Base-by-base conservation (phyloP, 805 yeast genomes). In the Ogataea nakhonphanomensis region DNA sequence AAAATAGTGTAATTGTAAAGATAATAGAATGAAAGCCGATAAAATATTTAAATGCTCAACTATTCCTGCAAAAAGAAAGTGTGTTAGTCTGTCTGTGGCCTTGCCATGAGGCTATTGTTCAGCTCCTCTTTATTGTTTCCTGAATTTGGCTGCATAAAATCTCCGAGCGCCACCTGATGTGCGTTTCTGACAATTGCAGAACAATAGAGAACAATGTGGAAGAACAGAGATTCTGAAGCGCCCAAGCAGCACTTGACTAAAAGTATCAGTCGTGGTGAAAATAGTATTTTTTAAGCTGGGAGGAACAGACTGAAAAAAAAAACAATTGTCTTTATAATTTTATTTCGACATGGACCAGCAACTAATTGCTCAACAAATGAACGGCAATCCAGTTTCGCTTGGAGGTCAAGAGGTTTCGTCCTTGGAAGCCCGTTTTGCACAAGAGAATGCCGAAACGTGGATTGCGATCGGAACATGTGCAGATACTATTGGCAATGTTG, bases 381-480 rank as follows among this genome's bases (percentile, higher is more conserved):
- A 50, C 42, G 55, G 55, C 7, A 50, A 46, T 30, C 51, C 51
- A 7, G 49, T 45, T 12, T 30, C 50, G 14, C 23, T 50, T 27
- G 41, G 45, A 5, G 36, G 41, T 23, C 47, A 39, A 6, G 54
- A 54, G 22, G 50, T 49, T 22, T 48, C 47, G 31, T 42, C 56
- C 2, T 37, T 59, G 20, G 63, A 57, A 38, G 54, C 54, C n/a
- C 55, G 59, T 30, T 59, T 64, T 33, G 62, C 63, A 7, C 64
- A 64, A 38, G 80, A 87, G 35, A 81, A 87, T 17, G 80, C 86
- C 1, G 84, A 82, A 39, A 84, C 96, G 3, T 89, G 96, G 96
- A 67, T 85, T 34, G 89, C 95, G 13, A 78, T 88, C 40, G 96
- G 96, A 14, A 76, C 87, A 7, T 72, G 89, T 48, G 96, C 98